Base-by-base conservation (phyloP, 495 filamentous ascomycete genomes). In the Aspergillus affinis region DNA sequence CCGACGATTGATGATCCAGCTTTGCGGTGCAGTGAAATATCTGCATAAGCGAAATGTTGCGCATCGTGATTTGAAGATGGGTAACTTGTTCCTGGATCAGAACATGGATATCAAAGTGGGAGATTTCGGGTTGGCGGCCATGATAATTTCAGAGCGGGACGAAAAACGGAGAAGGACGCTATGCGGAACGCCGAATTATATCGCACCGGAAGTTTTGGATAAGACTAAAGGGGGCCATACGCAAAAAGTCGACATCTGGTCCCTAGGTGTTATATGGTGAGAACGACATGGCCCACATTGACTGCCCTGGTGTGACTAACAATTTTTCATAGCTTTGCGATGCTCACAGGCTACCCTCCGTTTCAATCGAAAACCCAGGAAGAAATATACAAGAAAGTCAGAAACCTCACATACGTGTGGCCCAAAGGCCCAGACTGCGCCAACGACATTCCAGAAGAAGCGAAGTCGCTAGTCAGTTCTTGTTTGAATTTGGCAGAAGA, bases 101-200 rank as follows among this genome's bases (percentile, higher is more conserved):
- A 82, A 96, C 64, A 97, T 99, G 95, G 96, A 98, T 66, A 84
- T 97, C 58, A 98, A 99, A 72, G 88, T 98, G 61, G 95, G 95
- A 4, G 95, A 99, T 70, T 99, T 98, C 75, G 95, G 95, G 4
- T 78, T 99, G 48, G 95, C 95, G n/a, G 95, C 95, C 2, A 78
- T 98, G 65, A 82, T 97, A 26, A 80, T 97, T 21, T 91, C 91
- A 2, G 88, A 90, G 57, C 91, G 86, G 68, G 92, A 96, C 61
- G 89, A 90, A 74, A 85, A 87, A 64, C 82, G 88, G 66, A 86
- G 96, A 65, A 95, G 87, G 44, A 99, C 95, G 0, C 80, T 99
- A 51, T 99, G 95, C 63, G 95, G 95, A 30, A 98, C 95, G 13
- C 95, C 95, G 2, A 98, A 98, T 71, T 99, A 99, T 73, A 96